A percentile compares a stretch with the other conserved stretches of the same genome.
These are phyloP conservation scores for Vitis cinerea DNA, from an alignment of 164 flowering plant genomes.

Conservation along the genomic window DNA sequence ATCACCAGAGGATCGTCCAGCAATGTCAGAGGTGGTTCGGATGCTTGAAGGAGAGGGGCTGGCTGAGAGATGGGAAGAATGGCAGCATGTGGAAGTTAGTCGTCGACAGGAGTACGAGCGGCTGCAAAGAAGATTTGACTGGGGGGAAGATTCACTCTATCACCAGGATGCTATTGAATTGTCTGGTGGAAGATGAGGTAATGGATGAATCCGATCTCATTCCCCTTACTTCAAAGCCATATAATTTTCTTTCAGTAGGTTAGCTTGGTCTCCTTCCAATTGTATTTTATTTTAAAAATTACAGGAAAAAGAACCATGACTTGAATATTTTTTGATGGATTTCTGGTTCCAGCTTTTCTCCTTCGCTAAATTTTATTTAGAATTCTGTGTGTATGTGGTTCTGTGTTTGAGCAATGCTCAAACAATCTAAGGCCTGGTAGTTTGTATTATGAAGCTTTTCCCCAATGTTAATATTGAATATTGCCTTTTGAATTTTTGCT, in stretches of 20 bases:
- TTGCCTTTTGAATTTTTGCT: too few relatives aligned
- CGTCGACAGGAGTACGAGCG: constrained; percentile 78
- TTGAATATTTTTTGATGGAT: neutral
- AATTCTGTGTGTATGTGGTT: neutral
- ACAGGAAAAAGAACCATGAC: too few relatives aligned
- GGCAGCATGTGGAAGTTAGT: constrained; percentile 79
- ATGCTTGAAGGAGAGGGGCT: constrained; percentile 98
- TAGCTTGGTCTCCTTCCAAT: neutral
- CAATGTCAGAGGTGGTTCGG: constrained; percentile 93
- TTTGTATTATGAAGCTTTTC: too few relatives aligned
- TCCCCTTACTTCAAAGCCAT: neutral
- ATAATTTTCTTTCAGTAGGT: constrained; percentile 8
- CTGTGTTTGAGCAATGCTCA: too few relatives aligned
- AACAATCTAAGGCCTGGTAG: too few relatives aligned
- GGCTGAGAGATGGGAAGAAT: constrained; percentile 92
- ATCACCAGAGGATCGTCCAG: constrained; percentile 88
- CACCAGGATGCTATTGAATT: constrained; percentile 83
- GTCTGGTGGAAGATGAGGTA: constrained; percentile 86
- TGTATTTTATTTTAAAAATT: neutral
- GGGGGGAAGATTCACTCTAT: constrained; percentile 77
- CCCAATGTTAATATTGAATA: too few relatives aligned
- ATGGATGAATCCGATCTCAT: neutral
- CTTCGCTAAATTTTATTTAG: neutral
- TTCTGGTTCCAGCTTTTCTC: neutral
- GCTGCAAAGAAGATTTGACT: constrained; percentile 76